Evolutionary conservation across 768 basidiomycete species (phyloP).

Genomic region (Plicaturopsis crispa): DNA sequence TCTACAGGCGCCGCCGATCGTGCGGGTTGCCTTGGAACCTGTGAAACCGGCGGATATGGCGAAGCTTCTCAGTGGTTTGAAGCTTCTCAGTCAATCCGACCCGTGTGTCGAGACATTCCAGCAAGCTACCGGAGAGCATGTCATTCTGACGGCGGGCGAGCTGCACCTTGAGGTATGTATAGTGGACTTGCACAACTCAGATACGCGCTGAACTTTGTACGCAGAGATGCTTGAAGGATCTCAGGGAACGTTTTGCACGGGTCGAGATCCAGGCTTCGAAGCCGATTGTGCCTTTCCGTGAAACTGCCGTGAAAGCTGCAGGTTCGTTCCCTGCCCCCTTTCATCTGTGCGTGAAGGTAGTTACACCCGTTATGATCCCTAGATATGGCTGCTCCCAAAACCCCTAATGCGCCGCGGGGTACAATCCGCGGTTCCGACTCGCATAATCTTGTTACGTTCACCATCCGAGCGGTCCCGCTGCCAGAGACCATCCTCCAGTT

Average conservation of each 20-base stretch:
- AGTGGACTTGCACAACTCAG: background rate
- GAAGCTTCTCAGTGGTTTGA: slow-evolving; percentile 80
- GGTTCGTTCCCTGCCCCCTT: slow-evolving; percentile 33
- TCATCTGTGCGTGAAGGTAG: slow-evolving; percentile 1
- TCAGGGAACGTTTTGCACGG: slow-evolving; percentile 91
- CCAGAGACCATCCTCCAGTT: slow-evolving; percentile 69
- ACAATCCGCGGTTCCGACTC: slow-evolving; percentile 66
- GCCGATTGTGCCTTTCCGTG: slow-evolving; percentile 96
- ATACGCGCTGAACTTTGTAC: background rate
- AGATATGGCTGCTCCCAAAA: slow-evolving; percentile 90
- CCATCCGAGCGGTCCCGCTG: slow-evolving; percentile 75
- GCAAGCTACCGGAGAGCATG: slow-evolving; percentile 95
- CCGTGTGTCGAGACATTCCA: slow-evolving; percentile 97
- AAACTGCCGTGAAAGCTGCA: slow-evolving; percentile 77
- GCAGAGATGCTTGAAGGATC: slow-evolving; percentile 91
- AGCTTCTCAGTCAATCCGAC: slow-evolving; percentile 88
- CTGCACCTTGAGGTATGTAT: slow-evolving; percentile 80
- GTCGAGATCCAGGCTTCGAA: slow-evolving; percentile 91
- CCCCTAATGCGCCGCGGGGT: slow-evolving; percentile 61
- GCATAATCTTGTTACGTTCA: slow-evolving; percentile 70
- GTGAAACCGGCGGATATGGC: slow-evolving; percentile 77
- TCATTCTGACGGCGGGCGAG: slow-evolving; percentile 93
- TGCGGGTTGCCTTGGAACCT: slow-evolving; percentile 92
- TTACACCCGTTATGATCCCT: slow-evolving; percentile 4
- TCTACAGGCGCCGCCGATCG: slow-evolving; percentile 75